These are phyloP conservation scores for Plasmodium knowlesi DNA, from an alignment of 169 alveolate species.

Conservation along the genomic window DNA sequence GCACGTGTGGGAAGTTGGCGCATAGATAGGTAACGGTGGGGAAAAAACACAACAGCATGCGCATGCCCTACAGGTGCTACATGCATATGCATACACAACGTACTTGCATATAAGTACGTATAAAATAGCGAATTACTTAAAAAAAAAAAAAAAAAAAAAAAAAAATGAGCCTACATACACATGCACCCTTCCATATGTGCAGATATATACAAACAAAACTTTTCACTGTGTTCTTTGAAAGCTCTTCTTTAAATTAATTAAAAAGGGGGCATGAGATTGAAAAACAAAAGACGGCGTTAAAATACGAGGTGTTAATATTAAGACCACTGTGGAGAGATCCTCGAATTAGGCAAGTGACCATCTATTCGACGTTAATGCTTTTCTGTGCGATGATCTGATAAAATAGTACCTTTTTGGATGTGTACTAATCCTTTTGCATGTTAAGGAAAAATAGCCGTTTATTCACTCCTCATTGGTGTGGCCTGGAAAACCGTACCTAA, in stretches of 20 bases:
- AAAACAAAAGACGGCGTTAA: constrained; percentile 3
- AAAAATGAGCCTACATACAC: background rate
- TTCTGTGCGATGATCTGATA: background rate
- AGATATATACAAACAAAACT: constrained; percentile 46
- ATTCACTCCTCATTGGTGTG: background rate
- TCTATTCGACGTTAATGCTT: background rate
- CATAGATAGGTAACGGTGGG: background rate
- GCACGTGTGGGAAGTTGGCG: background rate
- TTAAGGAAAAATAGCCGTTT: background rate
- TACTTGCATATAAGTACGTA: background rate
- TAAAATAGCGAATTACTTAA: constrained; percentile 67
- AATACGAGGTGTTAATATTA: background rate
- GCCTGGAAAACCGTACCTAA: background rate
- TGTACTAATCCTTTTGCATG: background rate
- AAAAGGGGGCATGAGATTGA: constrained; percentile 30
- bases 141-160: constrained; percentile 53
- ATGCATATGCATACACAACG: background rate
- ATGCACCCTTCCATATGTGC: constrained; percentile 9
- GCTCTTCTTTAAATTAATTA: constrained; percentile 52
- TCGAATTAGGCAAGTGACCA: background rate
- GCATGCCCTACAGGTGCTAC: background rate
- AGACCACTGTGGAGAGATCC: background rate
- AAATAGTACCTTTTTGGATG: background rate
- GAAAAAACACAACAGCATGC: background rate
- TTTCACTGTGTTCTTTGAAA: constrained; percentile 30